A percentile compares a stretch with the other conserved stretches of the same genome.
phyloP scores from a whole-genome alignment of 495 filamentous ascomycete species.

The Pseudoneurospora amorphoporcata region DNA sequence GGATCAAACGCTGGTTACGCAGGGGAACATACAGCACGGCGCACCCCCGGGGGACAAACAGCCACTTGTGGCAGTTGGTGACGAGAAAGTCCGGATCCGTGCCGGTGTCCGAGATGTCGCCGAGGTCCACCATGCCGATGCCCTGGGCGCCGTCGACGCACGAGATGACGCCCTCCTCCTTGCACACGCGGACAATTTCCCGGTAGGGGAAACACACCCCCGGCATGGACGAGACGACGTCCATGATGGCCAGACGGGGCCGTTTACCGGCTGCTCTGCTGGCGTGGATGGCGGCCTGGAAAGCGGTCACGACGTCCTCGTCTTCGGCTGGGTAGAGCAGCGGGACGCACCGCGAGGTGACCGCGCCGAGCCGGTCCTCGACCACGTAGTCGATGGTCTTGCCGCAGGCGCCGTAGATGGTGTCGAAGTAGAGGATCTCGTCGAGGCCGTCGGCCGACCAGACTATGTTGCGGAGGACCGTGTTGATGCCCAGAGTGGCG shows the following conservation, averaged over 20 bases:
- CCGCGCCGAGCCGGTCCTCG: slow-evolving; percentile 38
- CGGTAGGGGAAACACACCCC: slow-evolving; percentile 76
- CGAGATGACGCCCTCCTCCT: slow-evolving; percentile 48
- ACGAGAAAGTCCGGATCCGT: slow-evolving; percentile 78
- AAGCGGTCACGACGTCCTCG: slow-evolving; percentile 42
- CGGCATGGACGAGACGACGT: slow-evolving; percentile 64
- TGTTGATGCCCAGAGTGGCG: slow-evolving; percentile 71
- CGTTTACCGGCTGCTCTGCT: slow-evolving; percentile 34
- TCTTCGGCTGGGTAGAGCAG: slow-evolving; percentile 50
- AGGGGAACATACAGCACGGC: slow-evolving; percentile 70
- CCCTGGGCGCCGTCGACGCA: slow-evolving; percentile 77
- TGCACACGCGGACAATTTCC: slow-evolving; percentile 51
- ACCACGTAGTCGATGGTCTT: slow-evolving; percentile 58
- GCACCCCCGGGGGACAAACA: slow-evolving; percentile 70
- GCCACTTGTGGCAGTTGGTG: slow-evolving; percentile 86
- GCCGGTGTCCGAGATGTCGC: no score
- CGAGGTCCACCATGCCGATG: slow-evolving; percentile 61
- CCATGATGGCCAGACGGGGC: slow-evolving; percentile 59
- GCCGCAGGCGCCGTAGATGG: slow-evolving; percentile 67
- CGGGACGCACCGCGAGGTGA: slow-evolving; percentile 41
- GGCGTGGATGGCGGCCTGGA: slow-evolving; percentile 33
- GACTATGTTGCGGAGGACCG: slow-evolving; percentile 60
- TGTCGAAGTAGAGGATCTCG: slow-evolving; percentile 58
- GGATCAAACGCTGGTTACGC: slow-evolving; percentile 62
- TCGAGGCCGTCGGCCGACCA: slow-evolving; percentile 44